These are phyloP conservation scores for Lycium ferocissimum DNA, from an alignment of 257 asterid species.

Conservation along the genomic window DNA sequence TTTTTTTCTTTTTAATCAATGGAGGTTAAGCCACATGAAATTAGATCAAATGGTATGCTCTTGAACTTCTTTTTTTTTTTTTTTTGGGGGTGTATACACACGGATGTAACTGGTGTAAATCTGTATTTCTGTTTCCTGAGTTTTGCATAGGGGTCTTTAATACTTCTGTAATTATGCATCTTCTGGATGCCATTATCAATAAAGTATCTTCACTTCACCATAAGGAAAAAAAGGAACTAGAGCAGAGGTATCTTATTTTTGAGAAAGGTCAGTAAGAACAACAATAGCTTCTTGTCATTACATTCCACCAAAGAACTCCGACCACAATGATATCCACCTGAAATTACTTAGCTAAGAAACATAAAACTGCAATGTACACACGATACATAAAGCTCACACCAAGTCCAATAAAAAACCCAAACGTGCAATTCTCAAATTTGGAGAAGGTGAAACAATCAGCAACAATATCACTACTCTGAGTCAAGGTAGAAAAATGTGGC, in stretches of 20 bases:
- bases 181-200: not conserved
- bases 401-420: not conserved
- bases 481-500: not conserved
- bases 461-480: not conserved
- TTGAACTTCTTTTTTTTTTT: not conserved
- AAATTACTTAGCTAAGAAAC: not conserved
- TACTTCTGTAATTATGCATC: slow-evolving; percentile 9
- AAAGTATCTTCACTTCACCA: not conserved
- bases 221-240: not conserved
- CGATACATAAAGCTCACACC: not conserved
- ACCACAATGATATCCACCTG: not conserved
- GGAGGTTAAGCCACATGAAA: not conserved
- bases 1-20: not conserved
- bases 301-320: not conserved
- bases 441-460: not conserved
- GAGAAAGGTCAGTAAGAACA: slow-evolving; percentile 2
- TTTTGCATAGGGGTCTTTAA: not conserved
- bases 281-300: not conserved
- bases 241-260: not conserved
- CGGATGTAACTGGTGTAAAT: not conserved
- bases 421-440: not conserved
- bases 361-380: not conserved
- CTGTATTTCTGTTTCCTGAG: not conserved
- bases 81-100: not conserved
- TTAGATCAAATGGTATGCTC: not conserved